These are phyloP conservation scores for carrot (Daucus carota) DNA, from an alignment of 129 eudicot genomes.

Conservation along the genomic window DNA sequence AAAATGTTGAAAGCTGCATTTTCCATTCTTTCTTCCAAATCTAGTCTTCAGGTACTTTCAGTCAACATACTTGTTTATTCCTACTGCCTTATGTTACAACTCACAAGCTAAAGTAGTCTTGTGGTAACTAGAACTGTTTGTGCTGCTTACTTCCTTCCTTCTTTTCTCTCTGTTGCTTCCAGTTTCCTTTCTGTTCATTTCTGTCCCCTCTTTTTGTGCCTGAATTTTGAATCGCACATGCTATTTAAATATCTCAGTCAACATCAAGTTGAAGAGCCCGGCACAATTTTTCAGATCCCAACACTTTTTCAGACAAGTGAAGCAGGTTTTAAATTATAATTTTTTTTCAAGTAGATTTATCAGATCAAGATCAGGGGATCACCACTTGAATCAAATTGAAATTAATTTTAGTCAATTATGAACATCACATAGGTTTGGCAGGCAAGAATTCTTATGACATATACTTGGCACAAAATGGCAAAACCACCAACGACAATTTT, in stretches of 20 bases:
- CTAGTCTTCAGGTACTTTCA: constrained; percentile 71
- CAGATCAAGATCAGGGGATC: neutral
- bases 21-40: constrained; percentile 62
- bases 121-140: neutral
- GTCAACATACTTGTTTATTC: neutral
- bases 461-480: neutral
- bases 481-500: neutral
- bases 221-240: neutral
- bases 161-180: neutral
- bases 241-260: neutral
- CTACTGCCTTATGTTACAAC: neutral
- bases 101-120: neutral
- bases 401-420: neutral
- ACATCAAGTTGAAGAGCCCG: neutral
- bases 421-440: neutral
- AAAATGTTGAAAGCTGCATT: constrained; percentile 67
- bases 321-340: neutral
- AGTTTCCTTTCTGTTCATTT: neutral
- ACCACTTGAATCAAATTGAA: neutral
- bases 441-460: neutral
- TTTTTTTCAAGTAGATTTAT: neutral
- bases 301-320: neutral
- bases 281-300: neutral
- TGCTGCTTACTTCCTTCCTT: neutral
- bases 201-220: neutral